phyloP scores from a whole-genome alignment of 305 asterid genomes.

The Lippia alba region DNA sequence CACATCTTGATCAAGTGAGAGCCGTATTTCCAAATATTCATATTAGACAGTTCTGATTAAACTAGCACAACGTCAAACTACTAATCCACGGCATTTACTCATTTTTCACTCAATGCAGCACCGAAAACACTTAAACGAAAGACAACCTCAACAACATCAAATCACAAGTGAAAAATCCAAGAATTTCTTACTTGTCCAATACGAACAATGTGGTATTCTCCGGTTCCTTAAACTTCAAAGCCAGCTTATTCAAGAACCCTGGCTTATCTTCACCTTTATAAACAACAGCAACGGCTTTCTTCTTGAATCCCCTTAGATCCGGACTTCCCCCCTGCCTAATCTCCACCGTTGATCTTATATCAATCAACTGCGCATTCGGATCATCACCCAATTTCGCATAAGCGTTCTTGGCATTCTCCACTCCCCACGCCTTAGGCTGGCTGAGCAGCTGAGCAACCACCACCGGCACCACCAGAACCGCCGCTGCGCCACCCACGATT shows the following conservation, averaged over 20 bases:
- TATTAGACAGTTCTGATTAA: no score
- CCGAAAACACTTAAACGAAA: neutral
- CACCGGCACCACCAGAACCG: constrained; percentile 68
- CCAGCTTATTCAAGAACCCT: constrained; percentile 77
- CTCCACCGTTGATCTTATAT: constrained; percentile 68
- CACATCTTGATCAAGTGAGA: no score
- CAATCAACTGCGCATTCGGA: constrained; percentile 69
- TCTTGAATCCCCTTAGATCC: constrained; percentile 76
- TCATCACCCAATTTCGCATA: constrained; percentile 80
- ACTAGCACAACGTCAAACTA: no score
- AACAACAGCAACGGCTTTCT: constrained; percentile 69
- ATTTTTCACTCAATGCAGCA: neutral
- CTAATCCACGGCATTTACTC: no score
- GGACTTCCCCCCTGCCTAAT: constrained; percentile 72
- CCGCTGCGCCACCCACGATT: constrained; percentile 67
- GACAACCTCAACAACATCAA: neutral
- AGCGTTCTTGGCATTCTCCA: constrained; percentile 80
- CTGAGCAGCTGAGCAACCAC: constrained; percentile 66
- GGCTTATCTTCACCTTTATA: constrained; percentile 79
- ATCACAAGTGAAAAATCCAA: neutral
- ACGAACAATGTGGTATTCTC: constrained; percentile 84
- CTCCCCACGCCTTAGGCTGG: constrained; percentile 81
- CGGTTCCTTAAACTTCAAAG: constrained; percentile 84
- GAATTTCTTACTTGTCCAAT: constrained; percentile 85
- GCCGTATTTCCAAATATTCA: no score